A percentile compares a stretch with the other conserved stretches of the same genome.
Conservation (phyloP, 768 basidiomycete genomes). For the Tylopilus balloui region DNA sequence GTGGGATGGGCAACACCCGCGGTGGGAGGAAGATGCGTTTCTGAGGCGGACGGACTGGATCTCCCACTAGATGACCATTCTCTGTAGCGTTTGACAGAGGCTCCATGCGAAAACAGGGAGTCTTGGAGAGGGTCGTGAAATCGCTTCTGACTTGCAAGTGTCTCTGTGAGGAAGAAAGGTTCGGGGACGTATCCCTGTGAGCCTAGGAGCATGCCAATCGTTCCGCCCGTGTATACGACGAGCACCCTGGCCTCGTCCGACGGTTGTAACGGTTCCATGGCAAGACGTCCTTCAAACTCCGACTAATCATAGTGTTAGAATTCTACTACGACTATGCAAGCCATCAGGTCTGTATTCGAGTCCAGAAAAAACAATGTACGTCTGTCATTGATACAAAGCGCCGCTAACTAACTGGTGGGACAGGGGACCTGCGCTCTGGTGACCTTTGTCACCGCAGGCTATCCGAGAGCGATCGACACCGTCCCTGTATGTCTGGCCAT, state of each 20-base stretch:
- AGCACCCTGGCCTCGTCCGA: slow-evolving; percentile 77
- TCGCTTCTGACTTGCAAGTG: slow-evolving; percentile 72
- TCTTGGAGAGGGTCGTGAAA: slow-evolving; percentile 91
- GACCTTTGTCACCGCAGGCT: slow-evolving; percentile 95
- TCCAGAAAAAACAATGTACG: slow-evolving; percentile 21
- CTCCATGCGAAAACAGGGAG: slow-evolving; percentile 78
- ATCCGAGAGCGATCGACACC: slow-evolving; percentile 73
- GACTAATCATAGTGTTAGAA: neutral
- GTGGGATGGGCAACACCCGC: slow-evolving; percentile 33
- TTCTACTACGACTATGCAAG: slow-evolving; percentile 20
- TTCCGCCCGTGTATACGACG: slow-evolving; percentile 86
- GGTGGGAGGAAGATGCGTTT: slow-evolving; percentile 1
- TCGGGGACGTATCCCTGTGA: slow-evolving; percentile 79
- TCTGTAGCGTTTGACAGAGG: slow-evolving; percentile 74
- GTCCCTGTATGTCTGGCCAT: slow-evolving; percentile 87
- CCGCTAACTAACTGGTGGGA: slow-evolving; percentile 12
- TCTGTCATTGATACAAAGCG: neutral
- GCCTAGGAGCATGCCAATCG: slow-evolving; percentile 83
- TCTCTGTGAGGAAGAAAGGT: slow-evolving; percentile 83
- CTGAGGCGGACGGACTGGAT: slow-evolving; percentile 40
- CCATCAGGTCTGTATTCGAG: slow-evolving; percentile 28
- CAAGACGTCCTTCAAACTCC: slow-evolving; percentile 4
- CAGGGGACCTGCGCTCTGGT: slow-evolving; percentile 55
- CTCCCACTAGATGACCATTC: slow-evolving; percentile 69
- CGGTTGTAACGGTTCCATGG: slow-evolving; percentile 48